phyloP scores from a whole-genome alignment of 352 stramenopile species.

The Stramenopiles sp. region DNA sequence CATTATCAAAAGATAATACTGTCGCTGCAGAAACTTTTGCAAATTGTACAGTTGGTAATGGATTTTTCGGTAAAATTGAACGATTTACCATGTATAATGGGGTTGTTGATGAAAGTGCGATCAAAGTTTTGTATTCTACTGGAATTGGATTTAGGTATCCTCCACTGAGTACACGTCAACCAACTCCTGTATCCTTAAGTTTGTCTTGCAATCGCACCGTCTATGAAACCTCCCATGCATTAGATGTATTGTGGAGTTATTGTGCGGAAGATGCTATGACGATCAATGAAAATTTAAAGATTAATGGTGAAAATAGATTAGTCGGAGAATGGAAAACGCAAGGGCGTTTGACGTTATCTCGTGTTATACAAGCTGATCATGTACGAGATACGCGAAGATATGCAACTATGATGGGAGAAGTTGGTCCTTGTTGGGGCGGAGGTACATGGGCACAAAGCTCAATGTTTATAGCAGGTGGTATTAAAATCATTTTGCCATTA shows the following conservation, averaged over 20 bases:
- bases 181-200: background rate
- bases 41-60: background rate
- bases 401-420: background rate
- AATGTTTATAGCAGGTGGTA: background rate
- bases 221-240: background rate
- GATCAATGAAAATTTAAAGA: background rate
- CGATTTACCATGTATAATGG: background rate
- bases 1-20: too few species aligned
- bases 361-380: background rate
- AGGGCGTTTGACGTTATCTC: background rate
- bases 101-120: background rate
- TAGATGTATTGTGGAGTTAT: background rate
- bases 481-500: constrained; percentile 1
- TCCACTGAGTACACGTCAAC: background rate
- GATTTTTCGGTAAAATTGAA: background rate
- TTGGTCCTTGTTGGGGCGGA: background rate
- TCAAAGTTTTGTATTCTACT: background rate
- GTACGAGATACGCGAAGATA: background rate
- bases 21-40: background rate
- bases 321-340: background rate
- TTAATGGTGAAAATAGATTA: background rate
- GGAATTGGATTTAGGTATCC: background rate
- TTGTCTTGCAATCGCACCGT: background rate
- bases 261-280: background rate
- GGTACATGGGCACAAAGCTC: background rate